Conservation (phyloP, 1,284 basidiomycete species). For the Naganishia sp. region DNA sequence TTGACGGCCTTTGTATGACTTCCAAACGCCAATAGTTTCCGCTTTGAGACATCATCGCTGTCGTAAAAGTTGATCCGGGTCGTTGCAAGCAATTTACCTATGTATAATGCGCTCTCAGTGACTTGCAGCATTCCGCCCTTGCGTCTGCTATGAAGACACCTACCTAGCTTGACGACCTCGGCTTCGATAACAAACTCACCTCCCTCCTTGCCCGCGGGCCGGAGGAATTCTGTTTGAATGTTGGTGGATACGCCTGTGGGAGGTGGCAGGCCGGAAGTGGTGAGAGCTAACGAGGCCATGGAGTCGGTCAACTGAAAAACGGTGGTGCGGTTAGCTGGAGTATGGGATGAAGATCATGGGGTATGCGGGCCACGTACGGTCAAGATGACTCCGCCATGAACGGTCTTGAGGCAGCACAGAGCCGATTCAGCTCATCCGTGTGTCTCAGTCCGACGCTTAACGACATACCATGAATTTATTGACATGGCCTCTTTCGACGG, state of each 20-base stretch:
- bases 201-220: constrained; percentile 47
- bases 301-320: constrained; percentile 49
- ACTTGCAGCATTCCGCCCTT: neutral
- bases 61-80: constrained; percentile 48
- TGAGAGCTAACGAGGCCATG: constrained; percentile 50
- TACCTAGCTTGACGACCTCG: constrained; percentile 49
- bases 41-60: constrained; percentile 33
- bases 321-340: constrained; percentile 5
- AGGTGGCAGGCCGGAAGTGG: constrained; percentile 48
- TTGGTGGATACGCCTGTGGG: constrained; percentile 52
- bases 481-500: constrained; percentile 47
- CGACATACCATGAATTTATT: constrained; percentile 51
- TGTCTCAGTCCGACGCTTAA: neutral
- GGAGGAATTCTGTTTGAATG: constrained; percentile 52
- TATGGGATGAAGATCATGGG: neutral
- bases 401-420: constrained; percentile 39
- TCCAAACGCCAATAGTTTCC: constrained; percentile 51
- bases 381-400: constrained; percentile 54
- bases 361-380: constrained; percentile 38
- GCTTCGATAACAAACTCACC: constrained; percentile 45
- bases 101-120: neutral
- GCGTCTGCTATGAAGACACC: constrained; percentile 17
- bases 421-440: neutral
- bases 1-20: constrained; percentile 52
- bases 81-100: constrained; percentile 46